Conservation (phyloP, 176 grass and related monocot species). For the Bolboschoenus planiculmis region DNA sequence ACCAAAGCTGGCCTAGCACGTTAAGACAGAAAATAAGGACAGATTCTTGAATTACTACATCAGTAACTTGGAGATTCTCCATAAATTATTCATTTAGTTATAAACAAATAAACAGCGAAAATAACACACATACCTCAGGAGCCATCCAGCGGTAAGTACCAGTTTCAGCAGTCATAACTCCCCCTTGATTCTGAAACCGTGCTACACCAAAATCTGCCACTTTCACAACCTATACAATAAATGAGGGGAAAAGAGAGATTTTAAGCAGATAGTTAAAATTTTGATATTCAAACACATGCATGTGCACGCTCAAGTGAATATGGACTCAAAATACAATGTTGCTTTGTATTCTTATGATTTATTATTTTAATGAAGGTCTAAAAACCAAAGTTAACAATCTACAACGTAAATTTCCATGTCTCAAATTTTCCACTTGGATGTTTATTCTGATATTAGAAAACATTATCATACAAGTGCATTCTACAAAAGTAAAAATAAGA, state of each 20-base stretch:
- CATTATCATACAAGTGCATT: background rate
- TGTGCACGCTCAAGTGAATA: background rate
- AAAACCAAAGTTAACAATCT: background rate
- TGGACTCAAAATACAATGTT: background rate
- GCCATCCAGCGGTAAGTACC: conserved; percentile 99
- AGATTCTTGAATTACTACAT: background rate
- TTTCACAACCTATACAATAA: conserved; percentile 64
- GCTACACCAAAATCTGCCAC: conserved; percentile 98
- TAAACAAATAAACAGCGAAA: background rate
- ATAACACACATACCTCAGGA: conserved; percentile 60
- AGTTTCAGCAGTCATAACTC: conserved; percentile 97
- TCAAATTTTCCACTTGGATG: background rate
- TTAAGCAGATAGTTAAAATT: background rate
- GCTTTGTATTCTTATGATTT: background rate
- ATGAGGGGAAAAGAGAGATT: background rate
- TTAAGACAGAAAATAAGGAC: background rate
- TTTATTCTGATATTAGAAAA: background rate
- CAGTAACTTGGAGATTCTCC: background rate
- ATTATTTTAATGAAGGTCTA: background rate
- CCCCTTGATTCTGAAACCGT: conserved; percentile 86
- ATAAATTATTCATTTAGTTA: background rate
- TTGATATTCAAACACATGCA: background rate
- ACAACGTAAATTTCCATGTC: background rate
- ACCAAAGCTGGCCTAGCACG: background rate
- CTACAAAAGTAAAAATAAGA: background rate